Base-by-base conservation (phyloP, 2,329 filamentous ascomycete genomes). In the Passalora sequoiae region DNA sequence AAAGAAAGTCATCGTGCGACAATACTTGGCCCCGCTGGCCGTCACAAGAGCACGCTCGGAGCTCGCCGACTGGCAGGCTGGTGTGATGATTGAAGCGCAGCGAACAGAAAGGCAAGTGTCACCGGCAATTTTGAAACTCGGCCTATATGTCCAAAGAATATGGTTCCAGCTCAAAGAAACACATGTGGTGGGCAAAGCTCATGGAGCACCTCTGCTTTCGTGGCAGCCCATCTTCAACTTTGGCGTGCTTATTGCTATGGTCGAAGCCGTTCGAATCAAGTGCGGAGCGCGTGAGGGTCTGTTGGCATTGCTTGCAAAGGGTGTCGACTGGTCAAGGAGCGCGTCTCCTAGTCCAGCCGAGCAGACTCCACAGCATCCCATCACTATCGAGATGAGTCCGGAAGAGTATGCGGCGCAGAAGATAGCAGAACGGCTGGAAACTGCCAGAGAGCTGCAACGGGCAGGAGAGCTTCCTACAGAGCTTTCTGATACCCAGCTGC, bases 211-310 rank as follows among this genome's bases (percentile, higher is more conserved):
- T 4, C 15, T 48, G 9, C 38, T 53, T 17, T 35, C 28, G 5
- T 36, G 38, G 32, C 16, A 27, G 5, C 29, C 33, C 3, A 25
- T 47, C 10, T 2, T 57, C 7, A 60, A 58, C 27, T 59, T 61
- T 13, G 48, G 39, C n/a, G 22, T 49, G 19, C 37, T 62, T 33
- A 42, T 63, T 16, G 47, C 52, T 9, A 51, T 61, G 6, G 48
- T 54, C 3, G 60, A 62, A 38, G 50, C 53, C 2, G 50, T 63
- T 7, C 46, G 60, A 6, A 35, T 60, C 31, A 60, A 57, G 32
- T 57, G 55, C 27, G 57, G 58, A 0, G 33, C 43, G 9, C 38
- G 46, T 8, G 48, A 59, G n/a, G 60, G 60, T 1, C 31, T 62
- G 19, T 33, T 61, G 12, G 37, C 51, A n/a, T 31, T 56, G 12